These are phyloP conservation scores for Tetrahymena malaccensis DNA, from an alignment of 73 alveolate species.

Conservation along the genomic window DNA sequence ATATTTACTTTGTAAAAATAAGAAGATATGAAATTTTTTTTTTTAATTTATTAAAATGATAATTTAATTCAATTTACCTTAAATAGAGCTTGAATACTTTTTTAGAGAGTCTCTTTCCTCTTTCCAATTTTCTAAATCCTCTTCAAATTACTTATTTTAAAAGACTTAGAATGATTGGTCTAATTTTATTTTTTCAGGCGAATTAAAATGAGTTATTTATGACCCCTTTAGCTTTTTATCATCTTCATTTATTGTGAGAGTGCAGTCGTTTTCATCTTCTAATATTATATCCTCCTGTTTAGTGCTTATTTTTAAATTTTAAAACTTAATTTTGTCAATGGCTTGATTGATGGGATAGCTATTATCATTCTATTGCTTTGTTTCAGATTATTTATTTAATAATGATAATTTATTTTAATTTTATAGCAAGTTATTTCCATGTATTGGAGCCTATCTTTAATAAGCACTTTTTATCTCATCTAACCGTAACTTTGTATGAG, in stretches of 20 bases:
- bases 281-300: neutral
- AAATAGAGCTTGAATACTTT: neutral
- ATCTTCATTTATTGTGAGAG: neutral
- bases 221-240: neutral
- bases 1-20: too few relatives aligned
- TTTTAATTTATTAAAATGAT: too few relatives aligned
- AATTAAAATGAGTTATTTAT: neutral
- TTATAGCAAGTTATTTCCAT: neutral
- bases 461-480: neutral
- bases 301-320: neutral
- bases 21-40: too few relatives aligned
- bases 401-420: neutral
- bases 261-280: neutral
- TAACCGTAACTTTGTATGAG: neutral
- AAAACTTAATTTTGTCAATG: neutral
- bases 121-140: neutral
- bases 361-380: neutral
- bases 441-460: neutral
- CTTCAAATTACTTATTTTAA: neutral
- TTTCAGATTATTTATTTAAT: neutral
- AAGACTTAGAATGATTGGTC: neutral
- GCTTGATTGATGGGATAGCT: neutral
- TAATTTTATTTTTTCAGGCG: neutral
- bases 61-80: neutral
- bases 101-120: neutral